Evolutionary conservation across 1,284 basidiomycete genomes (phyloP), one percentile per base, ranked within the genome.

Genomic region (Cutaneotrichosporon dermatis): DNA sequence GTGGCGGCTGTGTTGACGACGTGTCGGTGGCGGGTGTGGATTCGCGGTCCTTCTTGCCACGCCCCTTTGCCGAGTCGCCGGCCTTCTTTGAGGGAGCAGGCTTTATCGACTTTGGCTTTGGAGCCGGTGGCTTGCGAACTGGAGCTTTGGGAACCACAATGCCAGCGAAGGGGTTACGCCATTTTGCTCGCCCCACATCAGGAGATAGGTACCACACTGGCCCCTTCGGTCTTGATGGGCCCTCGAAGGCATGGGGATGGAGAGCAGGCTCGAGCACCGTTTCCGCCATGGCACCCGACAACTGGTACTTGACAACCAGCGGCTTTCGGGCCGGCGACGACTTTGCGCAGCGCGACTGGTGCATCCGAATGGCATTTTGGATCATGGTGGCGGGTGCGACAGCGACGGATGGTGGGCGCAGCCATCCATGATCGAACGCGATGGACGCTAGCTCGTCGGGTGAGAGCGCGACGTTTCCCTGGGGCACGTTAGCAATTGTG

Each of bases 381-480:
- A 78, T 72, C 60, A 73, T 64, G 6, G 69, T 66, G 4, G 69
- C 54, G 3, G 73, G 73, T 39, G 69, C 66, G 41, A 74, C 68
- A 35, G 74, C 74, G 34, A 73, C 72, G 12, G 71, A 72, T 40
- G 75, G 73, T 6, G 69, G 71, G 51, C 74, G 68, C n/a, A 76
- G 62, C 76, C 76, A 76, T 5, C 73, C 73, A 51, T 71, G 65
- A 2, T 69, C 66, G 39, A 72, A 70, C 33, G 70, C 70, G 35
- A 74, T 69, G 3, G 63, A 61, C 6, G 74, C 74, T 33, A 76
- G 64, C 44, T 78, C 76, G 43, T 74, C 72, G 6, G 73, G 69
- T 11, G 72, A 72, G 13, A 76, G 62, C 4, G 76, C 76, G 16
- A 70, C 67, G 55, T 78, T 78, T 44, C 73, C 69, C 76, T 78